Evolutionary conservation across 2,329 filamentous ascomycete species (phyloP), one percentile per base, ranked within the genome.

Genomic region (Cercospora berteroae): DNA sequence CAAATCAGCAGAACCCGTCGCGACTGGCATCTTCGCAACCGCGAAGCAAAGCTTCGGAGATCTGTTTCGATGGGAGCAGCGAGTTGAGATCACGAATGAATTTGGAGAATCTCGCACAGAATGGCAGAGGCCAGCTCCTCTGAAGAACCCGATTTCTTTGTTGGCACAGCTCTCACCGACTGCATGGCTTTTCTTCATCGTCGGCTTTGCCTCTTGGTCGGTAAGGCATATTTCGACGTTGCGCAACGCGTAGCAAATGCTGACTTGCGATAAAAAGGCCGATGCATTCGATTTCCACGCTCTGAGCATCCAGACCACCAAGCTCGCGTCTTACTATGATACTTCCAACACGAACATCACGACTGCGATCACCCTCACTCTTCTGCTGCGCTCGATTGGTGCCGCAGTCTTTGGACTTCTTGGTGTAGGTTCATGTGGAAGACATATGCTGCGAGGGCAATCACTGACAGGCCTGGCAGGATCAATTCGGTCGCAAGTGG

Each of bases 201-300:
- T 93, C 10, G 91, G 90, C 3, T 88, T 94, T 75, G 79, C 85
- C 36, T 89, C 90, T 16, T 94, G 92, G 92, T 44, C 61, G 61
- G 61, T 64, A 58, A 31, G 61, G 20, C 25, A 31, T 33, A 58
- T 18, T 5, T 16, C 1, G 13, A 18, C 7, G 18, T 20, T 31
- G 12, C 8, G 18, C 16, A 31, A 12, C 6, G 27, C 16, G 20
- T 9, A 29, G n/a, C 59, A 48, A 48, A 10, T 50, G 13, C 59
- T 61, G 59, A 61, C 39, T 58, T 42, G 16, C 29, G 8, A 27
- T 57, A 13, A 16, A 25, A 18, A 64, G 61, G 91, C 90, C 65
- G 92, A 94, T 77, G 91, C 91, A 3, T 94, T 94, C 77, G 91
- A 93, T 79, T 94, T 94, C 77, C 90, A 93, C 79, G 90, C 91